Conservation (phyloP, 1,284 basidiomycete species). For the Marasmius sp. region DNA sequence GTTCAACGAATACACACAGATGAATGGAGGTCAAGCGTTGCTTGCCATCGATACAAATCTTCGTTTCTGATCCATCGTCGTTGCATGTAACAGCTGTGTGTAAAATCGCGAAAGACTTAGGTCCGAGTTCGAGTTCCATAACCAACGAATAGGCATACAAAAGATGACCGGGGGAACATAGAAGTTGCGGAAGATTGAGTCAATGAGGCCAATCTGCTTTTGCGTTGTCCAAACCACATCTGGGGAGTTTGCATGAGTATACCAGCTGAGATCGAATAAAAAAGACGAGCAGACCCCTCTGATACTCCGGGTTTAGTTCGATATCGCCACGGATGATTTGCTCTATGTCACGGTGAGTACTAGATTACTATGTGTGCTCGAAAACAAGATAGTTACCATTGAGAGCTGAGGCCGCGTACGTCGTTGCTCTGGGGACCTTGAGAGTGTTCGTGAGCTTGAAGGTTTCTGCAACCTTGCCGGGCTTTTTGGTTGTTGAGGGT, state of each 20-base stretch:
- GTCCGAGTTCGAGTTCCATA: neutral
- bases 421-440: neutral
- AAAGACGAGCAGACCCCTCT: neutral
- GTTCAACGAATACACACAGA: neutral
- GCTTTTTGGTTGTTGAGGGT: neutral
- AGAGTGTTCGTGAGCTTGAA: neutral
- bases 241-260: neutral
- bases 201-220: neutral
- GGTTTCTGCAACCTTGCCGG: neutral
- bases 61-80: neutral
- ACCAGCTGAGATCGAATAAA: neutral
- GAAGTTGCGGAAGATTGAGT: neutral
- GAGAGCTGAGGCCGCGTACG: neutral
- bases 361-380: too few species aligned
- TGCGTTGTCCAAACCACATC: neutral
- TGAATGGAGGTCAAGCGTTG: neutral
- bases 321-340: neutral
- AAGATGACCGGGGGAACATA: constrained; percentile 1
- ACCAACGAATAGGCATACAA: neutral
- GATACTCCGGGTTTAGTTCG: neutral
- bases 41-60: constrained; percentile 1
- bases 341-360: neutral
- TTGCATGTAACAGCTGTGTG: neutral
- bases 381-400: neutral
- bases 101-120: too few species aligned